Base-by-base conservation (phyloP, 345 rosid genomes). In the Citrus maxima region DNA sequence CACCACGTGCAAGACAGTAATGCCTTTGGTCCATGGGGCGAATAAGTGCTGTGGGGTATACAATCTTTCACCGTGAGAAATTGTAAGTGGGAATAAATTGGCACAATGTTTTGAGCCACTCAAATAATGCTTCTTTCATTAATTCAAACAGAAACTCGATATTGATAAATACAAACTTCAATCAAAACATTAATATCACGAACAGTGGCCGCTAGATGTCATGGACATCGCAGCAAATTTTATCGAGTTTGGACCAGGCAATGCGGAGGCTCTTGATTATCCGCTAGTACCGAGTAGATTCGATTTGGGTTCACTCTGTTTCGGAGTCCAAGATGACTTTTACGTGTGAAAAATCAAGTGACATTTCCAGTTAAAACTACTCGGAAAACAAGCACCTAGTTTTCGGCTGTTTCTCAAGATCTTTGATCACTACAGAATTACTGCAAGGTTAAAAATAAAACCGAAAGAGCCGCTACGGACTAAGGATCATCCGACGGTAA, bases 1-100 rank as follows among this genome's bases (percentile, higher is more conserved):
- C 0, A 1, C 18, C 0, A 46, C 16, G 0, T 3, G 2, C 51
- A 46, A 46, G 16, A 46, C 51, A 12, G 14, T 0, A 12, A 14
- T 12, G 13, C 16, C 51, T 12, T 12, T 12, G 18, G 51, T 13
- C 51, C 51, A 46, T 42, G 49, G 49, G 49, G 49, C 49, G 14
- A 42, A 3, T 13, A 46, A 13, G 51, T 12, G 18, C 51, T 4
- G 51, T 0, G 51, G 51, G 51, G 18, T 13, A 46, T 0, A 46
- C 4, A 46, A 46, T 3, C 51, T 13, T 3, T 46, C 1, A 13
- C 51, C 51, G 0, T 46, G 4, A 46, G 51, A 13, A 46, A 46
- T 46, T 13, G 5, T 3, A 3, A 0, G 51, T 3, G 51, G 5
- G 5, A 46, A 46, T 12, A 46, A 42, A 13, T 46, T 3, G 51